Conservation (phyloP, 257 asterid species). For the Fraxinus pennsylvanica region DNA sequence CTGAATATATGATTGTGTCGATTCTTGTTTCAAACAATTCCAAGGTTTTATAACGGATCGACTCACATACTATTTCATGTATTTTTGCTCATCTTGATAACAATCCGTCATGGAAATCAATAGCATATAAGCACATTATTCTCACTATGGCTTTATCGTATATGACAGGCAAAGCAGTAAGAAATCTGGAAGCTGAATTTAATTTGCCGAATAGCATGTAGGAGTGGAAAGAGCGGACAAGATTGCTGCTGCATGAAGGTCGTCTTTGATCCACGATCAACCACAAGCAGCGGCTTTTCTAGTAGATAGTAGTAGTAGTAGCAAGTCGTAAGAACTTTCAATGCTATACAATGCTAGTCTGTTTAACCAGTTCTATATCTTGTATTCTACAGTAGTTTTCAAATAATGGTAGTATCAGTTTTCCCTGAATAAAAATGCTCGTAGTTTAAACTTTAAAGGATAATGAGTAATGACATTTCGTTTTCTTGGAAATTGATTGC, state of each 20-base stretch:
- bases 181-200: constrained; percentile 5
- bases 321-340: constrained; percentile 23
- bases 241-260: constrained; percentile 29
- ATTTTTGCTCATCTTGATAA: too few relatives aligned
- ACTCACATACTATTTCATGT: too few relatives aligned
- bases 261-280: neutral
- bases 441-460: too few relatives aligned
- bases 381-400: too few relatives aligned
- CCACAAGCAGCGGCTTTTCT: constrained; percentile 30
- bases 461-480: too few relatives aligned
- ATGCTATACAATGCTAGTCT: neutral
- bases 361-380: too few relatives aligned
- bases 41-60: too few relatives aligned
- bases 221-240: constrained; percentile 14
- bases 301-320: constrained; percentile 47
- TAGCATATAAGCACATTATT: too few relatives aligned
- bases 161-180: constrained; percentile 59
- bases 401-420: too few relatives aligned
- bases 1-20: too few relatives aligned
- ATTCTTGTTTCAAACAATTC: too few relatives aligned
- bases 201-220: constrained; percentile 23
- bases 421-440: neutral
- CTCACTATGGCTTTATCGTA: neutral
- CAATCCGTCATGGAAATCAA: too few relatives aligned
- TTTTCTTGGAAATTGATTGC: neutral